Evolutionary conservation across 352 stramenopile genomes (phyloP), one percentile per base, ranked within the genome.

Genomic region (Elongisporangium senticosum): DNA sequence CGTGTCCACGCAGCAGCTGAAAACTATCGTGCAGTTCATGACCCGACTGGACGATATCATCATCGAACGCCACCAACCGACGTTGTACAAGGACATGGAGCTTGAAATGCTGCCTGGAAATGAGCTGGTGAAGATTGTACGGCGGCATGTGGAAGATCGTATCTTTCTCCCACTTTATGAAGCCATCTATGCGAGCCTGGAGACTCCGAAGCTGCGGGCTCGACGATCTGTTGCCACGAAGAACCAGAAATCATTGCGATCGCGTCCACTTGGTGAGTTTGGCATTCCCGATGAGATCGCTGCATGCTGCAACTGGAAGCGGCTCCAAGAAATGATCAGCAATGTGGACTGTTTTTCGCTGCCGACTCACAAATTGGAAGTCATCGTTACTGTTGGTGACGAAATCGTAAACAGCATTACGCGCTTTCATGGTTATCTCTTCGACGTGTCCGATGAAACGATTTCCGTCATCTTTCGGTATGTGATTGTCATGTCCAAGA

Each of bases 341-440:
- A 69, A 73, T 26, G 64, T 95, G 17, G 86, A 95, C 51, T 90
- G 78, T 49, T 72, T 87, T 15, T 92, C 86, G 20, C 65, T 95
- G 2, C 77, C 83, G 24, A 89, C 84, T 14, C 84, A 94, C 72
- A 95, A 95, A 65, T 72, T 94, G 39, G 81, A 92, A 26, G 59
- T 92, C 15, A 79, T 95, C 50, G 61, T 91, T 19, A 71, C 63
- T 17, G 79, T 79, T 14, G 80, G 72, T 1, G 79, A 74, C 40
- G 59, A 60, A 8, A 86, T 93, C 50, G 68, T 62, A 2, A 58
- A 83, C 11, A 72, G 61, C 7, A 83, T 95, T 49, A 68, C 71
- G 3, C 58, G 72, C n/a, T 72, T 69, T 26, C 81, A 89, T 21
- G 85, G 77, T 8, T 63, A 75, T 15, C 52, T 83, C 5, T 81